A percentile compares a stretch with the other conserved stretches of the same genome.
Conservation (phyloP, 306 rosid genomes). For the Fragaria nilgerrensis region DNA sequence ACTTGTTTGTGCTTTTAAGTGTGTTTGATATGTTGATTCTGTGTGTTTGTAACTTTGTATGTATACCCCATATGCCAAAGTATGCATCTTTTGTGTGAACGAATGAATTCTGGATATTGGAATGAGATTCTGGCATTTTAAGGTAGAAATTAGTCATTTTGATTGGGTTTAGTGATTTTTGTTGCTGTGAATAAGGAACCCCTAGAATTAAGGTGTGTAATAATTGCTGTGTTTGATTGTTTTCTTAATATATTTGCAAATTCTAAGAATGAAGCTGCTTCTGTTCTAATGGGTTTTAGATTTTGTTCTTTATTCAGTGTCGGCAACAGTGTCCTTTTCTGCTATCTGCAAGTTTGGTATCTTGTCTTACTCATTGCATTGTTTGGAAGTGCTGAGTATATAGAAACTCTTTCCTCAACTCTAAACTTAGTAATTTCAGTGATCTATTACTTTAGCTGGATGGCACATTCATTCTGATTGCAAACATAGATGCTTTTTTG, state of each 20-base stretch:
- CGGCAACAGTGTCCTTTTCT: neutral
- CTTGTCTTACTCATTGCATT: neutral
- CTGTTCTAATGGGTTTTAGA: neutral
- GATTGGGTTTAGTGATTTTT: neutral
- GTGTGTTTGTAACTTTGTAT: neutral
- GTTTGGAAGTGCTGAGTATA: neutral
- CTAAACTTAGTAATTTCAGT: neutral
- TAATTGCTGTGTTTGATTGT: neutral
- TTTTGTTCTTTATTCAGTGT: neutral
- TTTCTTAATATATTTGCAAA: neutral
- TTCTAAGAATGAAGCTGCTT: conserved; percentile 2
- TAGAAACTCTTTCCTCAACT: neutral
- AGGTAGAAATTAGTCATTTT: neutral
- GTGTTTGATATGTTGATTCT: conserved; percentile 8
- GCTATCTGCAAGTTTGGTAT: neutral
- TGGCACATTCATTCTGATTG: neutral
- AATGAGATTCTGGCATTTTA: neutral
- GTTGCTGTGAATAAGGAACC: neutral
- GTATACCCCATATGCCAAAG: neutral
- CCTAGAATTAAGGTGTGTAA: neutral
- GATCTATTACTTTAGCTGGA: neutral
- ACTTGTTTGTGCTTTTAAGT: conserved; percentile 2
- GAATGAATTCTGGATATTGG: neutral
- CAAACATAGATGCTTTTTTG: neutral
- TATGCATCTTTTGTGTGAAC: neutral